Evolutionary conservation across 176 grass and related monocot genomes (phyloP), one percentile per base, ranked within the genome.

Genomic region (Bothriochloa decipiens): DNA sequence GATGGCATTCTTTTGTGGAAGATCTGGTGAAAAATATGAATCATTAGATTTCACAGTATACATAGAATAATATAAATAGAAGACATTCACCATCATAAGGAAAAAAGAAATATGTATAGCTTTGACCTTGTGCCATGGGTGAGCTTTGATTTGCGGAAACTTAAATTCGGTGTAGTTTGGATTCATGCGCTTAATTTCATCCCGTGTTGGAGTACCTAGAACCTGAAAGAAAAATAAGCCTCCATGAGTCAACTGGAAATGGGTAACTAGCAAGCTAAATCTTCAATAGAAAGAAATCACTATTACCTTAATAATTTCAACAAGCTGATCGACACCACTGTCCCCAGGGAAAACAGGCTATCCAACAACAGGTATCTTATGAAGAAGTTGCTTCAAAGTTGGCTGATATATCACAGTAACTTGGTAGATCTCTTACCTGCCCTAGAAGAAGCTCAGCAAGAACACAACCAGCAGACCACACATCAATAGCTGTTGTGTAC

Each of bases 161-260:
- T 92, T 95, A 77, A 92, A 95, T 40, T 97, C 91, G 0, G 89
- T 91, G 49, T 97, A 97, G 69, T 93, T 97, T 6, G 94, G 94
- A 45, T 97, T 97, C 91, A 97, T 97, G 28, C 83, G 90, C 83
- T 97, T 97, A 62, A 97, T 97, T 91, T 97, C 94, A 72, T 97
- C 94, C 72, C 94, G 86, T 82, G 94, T 97, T 7, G 94, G 94
- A 47, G 94, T 97, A 74, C 94, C 94, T 68, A 97, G 81, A 82
- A 97, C 87, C 92, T 94, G 80, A 69, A 88, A 66, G 55, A 82
- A 79, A 67, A 22, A 74, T 67, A 36, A 64, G 32, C 20, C 41
- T 40, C 72, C n/a, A 42, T 85, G 55, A 88, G 37, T 63, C 29
- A 88, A 66, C 53, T 9, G 7, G 20, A 87, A 79, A 88, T 8